These are phyloP conservation scores for Tetrahymena elliotti DNA, from an alignment of 73 alveolate genomes.

Conservation along the genomic window DNA sequence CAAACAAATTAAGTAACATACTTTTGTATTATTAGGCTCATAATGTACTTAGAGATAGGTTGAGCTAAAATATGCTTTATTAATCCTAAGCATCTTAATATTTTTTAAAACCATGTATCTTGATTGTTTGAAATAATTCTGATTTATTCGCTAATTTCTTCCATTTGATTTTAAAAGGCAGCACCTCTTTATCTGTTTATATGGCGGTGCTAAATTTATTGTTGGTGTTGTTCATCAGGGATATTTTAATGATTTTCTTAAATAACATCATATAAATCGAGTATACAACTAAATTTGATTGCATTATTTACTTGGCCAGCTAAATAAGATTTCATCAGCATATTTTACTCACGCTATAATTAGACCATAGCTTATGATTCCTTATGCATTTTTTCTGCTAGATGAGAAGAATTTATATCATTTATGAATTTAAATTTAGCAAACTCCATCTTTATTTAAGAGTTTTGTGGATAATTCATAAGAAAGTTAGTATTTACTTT, in stretches of 20 bases:
- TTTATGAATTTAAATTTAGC: not conserved
- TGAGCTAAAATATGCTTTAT: not conserved
- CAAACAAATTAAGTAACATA: not conserved
- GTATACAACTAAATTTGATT: not conserved
- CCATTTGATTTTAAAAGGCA: not conserved
- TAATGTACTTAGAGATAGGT: not conserved
- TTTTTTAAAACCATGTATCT: not conserved
- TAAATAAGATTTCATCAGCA: not conserved
- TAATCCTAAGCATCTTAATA: not conserved
- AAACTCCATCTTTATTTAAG: not conserved
- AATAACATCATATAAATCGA: not conserved
- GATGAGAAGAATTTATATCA: not conserved
- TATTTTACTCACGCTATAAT: not conserved
- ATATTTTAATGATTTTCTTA: not conserved
- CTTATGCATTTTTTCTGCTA: not conserved
- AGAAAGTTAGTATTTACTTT: not conserved
- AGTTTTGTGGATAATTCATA: too few species aligned
- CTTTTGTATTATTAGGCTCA: not conserved
- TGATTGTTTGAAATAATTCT: not conserved
- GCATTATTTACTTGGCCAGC: not conserved
- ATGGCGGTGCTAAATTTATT: not conserved
- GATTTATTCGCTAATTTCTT: not conserved
- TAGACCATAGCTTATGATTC: not conserved
- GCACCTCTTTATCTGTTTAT: not conserved
- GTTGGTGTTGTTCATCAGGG: not conserved